Evolutionary conservation across 345 rosid species (phyloP), one percentile per base, ranked within the genome.

Genomic region (Salix brachista): DNA sequence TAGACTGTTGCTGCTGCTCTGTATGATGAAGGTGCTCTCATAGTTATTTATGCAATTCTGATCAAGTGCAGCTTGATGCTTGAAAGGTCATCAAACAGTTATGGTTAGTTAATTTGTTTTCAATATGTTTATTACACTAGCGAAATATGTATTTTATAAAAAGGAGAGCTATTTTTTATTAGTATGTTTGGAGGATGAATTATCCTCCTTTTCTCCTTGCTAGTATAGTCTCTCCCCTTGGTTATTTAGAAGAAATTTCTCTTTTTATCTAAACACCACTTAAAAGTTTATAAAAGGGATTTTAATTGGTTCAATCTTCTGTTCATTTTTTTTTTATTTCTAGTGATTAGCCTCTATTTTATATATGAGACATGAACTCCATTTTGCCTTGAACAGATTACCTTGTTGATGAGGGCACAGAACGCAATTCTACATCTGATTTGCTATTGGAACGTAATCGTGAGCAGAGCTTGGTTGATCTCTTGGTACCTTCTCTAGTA

Each of bases 391-490:
- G 74, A 50, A 74, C 91, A 96, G 99, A 92, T 90, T 92, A 96
- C 88, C 98, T 96, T 74, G 91, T 96, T 72, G 99, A 96, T 75
- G 99, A 93, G 79, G 99, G 96, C 77, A 90, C 91, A 70, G 98
- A 94, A 83, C 85, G 94, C 89, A 93, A 93, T 86, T 93, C 98
- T 78, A 90, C 97, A 68, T 93, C 97, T 84, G 99, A 96, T 87
- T 88, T 96, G 73, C 84, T 96, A 54, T 79, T 89, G 83, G 99
- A 96, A 83, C 96, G 98, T 76, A 93, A 92, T 69, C 98, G 97
- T 75, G 99, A 96, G 86, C 97, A 92, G 86, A 86, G 94, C 85
- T 84, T 96, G 77, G 97, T 91, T 83, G 94, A 93, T 85, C 89
- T 96, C 72, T 85, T 92, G 85, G 75, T 93, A 85, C 97, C 99